Evolutionary conservation across 352 stramenopile species (phyloP), one percentile per base, ranked within the genome.

Genomic region (Globisporangium canariense): DNA sequence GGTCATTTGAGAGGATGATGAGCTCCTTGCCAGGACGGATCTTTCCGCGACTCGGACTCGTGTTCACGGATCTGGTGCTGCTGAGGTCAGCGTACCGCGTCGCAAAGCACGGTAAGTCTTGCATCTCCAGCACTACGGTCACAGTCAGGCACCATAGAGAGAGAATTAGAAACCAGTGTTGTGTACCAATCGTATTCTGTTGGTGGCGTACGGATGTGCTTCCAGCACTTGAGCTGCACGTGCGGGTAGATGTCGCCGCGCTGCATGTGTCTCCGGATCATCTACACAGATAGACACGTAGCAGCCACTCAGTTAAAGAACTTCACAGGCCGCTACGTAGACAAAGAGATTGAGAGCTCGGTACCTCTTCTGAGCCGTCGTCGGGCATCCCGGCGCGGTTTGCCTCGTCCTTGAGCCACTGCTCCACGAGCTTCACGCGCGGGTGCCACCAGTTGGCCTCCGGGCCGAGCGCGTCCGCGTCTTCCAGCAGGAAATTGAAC

Each of bases 1-100:
- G 60, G 60, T 86, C 72, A 57, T 86, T 78, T 0, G 79, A 83
- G 11, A 91, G 74, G 34, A 91, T 80, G 58, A 90, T 90, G 8
- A 94, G 63, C 40, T 89, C 83, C 68, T 94, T 94, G 13, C 85
- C 85, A 4, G 85, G 81, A 22, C 85, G 76, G 46, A 94, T 59
- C 62, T 92, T 91, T 2, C 85, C 83, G 47, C 85, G 79, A 65
- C 76, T 92, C 2, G 83, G 85, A 66, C 85, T 94, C 14, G 74
- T 67, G 28, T 67, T 64, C 10, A 28, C 61, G 4, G 49, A 41
- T 30, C n/a, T 40, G 4, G 64, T 62, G 16, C 9, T 47, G 51
- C 9, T 47, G 51, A 67, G 67, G 13, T 40, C 50, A 13, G 45
- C 50, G 22, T 61, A 64, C 53, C 50, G 50, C 52, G 36, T 66